Evolutionary conservation across 1,284 basidiomycete species (phyloP), one percentile per base, ranked within the genome.

Genomic region (Austropuccinia psidii): DNA sequence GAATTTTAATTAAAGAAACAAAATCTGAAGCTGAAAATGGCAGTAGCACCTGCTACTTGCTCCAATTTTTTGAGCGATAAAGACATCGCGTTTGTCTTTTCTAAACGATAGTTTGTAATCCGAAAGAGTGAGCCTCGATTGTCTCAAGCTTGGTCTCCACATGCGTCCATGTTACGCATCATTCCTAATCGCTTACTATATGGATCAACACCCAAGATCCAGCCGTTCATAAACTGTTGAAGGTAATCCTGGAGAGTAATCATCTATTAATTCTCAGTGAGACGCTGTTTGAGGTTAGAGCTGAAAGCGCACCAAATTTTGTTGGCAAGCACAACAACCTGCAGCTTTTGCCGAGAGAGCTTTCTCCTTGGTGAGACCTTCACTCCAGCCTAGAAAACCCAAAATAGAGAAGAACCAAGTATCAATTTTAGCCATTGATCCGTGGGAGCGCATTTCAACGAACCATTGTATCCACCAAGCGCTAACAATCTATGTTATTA

Each of bases 151-250:
- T n/a, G n/a, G n/a, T 69, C 41, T 29, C 47, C 35, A 45, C 67
- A 74, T 9, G 37, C 35, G 27, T 60, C 74, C 21, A 75, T 39
- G 72, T 77, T 77, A 19, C 50, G 66, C 24, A 70, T 54, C 1
- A 67, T 76, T 2, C 76, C 76, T 19, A 77, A 31, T 39, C 68
- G 29, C 24, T 60, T 66, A n/a, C 62, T 67, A 54, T 77, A 74
- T 29, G 73, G 50, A 45, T 75, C 73, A 7, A 72, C 57, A 47
- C 72, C 72, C 17, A 39, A 75, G 33, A 87, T 78, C 89, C 89
- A 93, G 35, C 90, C 91, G 78, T 93, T 93, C 77, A 89, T 79
- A 78, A 87, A 85, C 80, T 91, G 89, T 75, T 87, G 85, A 24
- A 91, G 79, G 81, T 91, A 92, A 78, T 79, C 79, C 73, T 80